These are phyloP conservation scores for Entomortierella parvispora DNA, from an alignment of 192 early-diverging fungal species.

Conservation along the genomic window DNA sequence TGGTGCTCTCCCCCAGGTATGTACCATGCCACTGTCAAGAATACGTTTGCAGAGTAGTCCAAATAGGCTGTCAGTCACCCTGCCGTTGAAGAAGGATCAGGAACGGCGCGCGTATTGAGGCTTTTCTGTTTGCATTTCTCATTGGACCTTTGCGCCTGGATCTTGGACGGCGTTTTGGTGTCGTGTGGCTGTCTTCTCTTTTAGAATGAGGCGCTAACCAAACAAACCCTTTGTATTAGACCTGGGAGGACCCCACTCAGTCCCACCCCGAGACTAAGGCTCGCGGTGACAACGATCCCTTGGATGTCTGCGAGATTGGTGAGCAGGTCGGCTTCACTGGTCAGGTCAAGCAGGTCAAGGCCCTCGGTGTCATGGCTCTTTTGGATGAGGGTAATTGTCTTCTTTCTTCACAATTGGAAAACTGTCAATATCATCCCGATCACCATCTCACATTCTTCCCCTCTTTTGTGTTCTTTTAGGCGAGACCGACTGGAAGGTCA, in stretches of 20 bases:
- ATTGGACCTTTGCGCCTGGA: too few relatives aligned
- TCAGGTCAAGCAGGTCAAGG: constrained; percentile 99
- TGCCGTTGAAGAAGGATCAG: too few relatives aligned
- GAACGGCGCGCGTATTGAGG: too few relatives aligned
- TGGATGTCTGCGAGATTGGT: constrained; percentile 99
- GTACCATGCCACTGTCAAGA: too few relatives aligned
- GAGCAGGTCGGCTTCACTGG: constrained; percentile 91
- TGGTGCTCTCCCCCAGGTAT: constrained; percentile 94
- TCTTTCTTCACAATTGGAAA: too few relatives aligned
- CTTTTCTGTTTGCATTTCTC: too few relatives aligned
- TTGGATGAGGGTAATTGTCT: constrained; percentile 86
- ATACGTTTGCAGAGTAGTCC: too few relatives aligned
- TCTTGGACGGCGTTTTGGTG: too few relatives aligned
- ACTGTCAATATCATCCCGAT: too few relatives aligned
- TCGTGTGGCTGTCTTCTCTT: too few relatives aligned
- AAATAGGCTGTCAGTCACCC: too few relatives aligned
- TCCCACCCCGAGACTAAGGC: constrained; percentile 94
- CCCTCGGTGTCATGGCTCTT: constrained; percentile 98
- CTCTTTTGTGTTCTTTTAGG: constrained; percentile 33
- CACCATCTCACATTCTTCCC: neutral
- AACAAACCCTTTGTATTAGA: constrained; percentile 67
- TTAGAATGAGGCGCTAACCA: too few relatives aligned
- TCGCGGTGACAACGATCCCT: constrained; percentile 96
- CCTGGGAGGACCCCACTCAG: constrained; percentile 97
- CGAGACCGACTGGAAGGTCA: constrained; percentile 99